Evolutionary conservation across 2,329 filamentous ascomycete species (phyloP), one percentile per base, ranked within the genome.

Genomic region (Aureobasidium mangrovei): DNA sequence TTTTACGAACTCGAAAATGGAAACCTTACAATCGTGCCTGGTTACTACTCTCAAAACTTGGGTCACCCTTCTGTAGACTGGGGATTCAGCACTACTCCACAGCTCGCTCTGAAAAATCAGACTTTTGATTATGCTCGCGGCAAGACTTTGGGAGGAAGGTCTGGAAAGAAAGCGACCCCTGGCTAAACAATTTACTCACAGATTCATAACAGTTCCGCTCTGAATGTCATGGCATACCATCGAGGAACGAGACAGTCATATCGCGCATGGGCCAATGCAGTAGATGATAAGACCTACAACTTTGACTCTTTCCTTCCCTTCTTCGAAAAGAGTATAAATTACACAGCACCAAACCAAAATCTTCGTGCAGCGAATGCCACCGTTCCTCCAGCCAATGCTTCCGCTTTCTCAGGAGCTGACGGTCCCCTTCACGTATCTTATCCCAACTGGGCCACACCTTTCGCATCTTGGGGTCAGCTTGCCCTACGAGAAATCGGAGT

Each of bases 201-300:
- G 10, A 35, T 6, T 35, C 6, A 35, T 33, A 10, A n/a, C 24
- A 60, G 57, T 26, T 62, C 60, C 28, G 67, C 64, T 4, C 54
- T 58, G 2, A 62, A 65, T 43, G 60, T 60, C 40, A 58, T 65
- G 59, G 56, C 55, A 12, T 65, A 63, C 47, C 62, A 64, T n/a
- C 57, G 66, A 29, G 61, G 63, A 3, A 70, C 67, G 2, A 58
- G 56, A 10, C 65, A 60, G 5, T 61, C 63, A 12, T 61, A 68
- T 54, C 60, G 67, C 47, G 54, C 54, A 44, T 72, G 70, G 70
- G 69, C 68, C 0, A 62, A 71, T 41, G 58, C 63, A 32, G 67
- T 71, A 5, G 65, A 59, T 3, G 69, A 72, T 45, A 35, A 66
- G 32, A 57, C 64, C 44, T 65, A 65, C 38, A 58, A 56, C 3